A percentile compares a stretch with the other conserved stretches of the same genome.
These are phyloP conservation scores for Podospora pseudocomata DNA, from an alignment of 495 filamentous ascomycete species.

Conservation along the genomic window DNA sequence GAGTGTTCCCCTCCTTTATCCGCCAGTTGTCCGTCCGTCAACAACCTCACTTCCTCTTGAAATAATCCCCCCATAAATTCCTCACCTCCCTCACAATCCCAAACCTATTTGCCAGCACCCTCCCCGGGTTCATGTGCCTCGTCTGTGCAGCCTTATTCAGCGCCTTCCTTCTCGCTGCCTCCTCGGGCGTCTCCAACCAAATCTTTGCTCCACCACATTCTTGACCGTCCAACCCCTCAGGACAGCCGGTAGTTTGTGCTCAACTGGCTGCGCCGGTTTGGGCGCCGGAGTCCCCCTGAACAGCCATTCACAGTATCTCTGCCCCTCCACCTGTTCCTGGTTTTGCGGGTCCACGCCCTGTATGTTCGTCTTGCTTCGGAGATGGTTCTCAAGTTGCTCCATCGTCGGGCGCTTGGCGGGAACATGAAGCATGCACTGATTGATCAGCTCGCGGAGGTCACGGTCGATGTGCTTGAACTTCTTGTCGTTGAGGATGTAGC, in stretches of 20 bases:
- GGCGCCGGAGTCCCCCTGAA: background rate
- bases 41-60: background rate
- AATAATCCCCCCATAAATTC: background rate
- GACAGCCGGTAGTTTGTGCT: background rate
- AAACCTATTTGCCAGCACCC: background rate
- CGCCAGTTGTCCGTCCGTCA: background rate
- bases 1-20: background rate
- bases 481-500: background rate
- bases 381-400: background rate
- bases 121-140: background rate
- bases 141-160: background rate
- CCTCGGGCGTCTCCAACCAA: background rate
- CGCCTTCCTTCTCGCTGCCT: background rate
- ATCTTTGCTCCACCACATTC: background rate
- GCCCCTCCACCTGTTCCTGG: background rate
- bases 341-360: background rate
- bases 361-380: background rate
- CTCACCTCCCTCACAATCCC: background rate
- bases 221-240: background rate
- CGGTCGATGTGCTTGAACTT: conserved; percentile 9
- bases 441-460: conserved; percentile 9
- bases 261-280: background rate
- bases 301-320: background rate
- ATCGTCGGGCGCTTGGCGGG: conserved; percentile 5
- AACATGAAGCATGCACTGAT: conserved; percentile 2